Conservation (phyloP, 2,329 filamentous ascomycete species). For the Calonectria leucothoes region DNA sequence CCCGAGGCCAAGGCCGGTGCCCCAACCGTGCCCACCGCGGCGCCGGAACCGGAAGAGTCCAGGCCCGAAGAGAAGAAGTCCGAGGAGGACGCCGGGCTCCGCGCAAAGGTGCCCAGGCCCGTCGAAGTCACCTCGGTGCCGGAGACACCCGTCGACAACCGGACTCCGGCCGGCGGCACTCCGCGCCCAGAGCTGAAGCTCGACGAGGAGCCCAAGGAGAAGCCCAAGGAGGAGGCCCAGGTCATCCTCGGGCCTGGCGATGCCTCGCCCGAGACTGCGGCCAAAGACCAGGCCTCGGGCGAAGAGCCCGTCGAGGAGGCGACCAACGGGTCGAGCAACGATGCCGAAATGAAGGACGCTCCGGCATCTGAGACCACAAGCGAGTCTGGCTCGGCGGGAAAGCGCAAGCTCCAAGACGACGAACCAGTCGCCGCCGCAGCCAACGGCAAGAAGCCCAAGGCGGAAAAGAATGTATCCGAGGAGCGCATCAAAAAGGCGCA, state of each 20-base stretch:
- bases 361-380: constrained; percentile 30
- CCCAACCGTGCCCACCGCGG: constrained; percentile 40
- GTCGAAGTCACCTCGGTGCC: constrained; percentile 51
- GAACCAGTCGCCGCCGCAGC: constrained; percentile 29
- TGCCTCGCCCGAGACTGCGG: constrained; percentile 33
- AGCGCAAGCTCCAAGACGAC: constrained; percentile 56
- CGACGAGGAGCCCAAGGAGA: constrained; percentile 44
- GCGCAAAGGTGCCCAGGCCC: constrained; percentile 44
- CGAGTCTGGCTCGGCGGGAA: constrained; percentile 41
- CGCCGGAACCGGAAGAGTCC: constrained; percentile 33
- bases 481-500: constrained; percentile 55
- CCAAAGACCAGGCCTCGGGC: constrained; percentile 32
- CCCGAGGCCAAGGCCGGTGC: constrained; percentile 43
- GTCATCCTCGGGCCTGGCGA: constrained; percentile 40
- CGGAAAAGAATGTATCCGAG: constrained; percentile 42
- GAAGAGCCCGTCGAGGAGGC: constrained; percentile 22
- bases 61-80: constrained; percentile 40
- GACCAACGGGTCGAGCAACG: constrained; percentile 35
- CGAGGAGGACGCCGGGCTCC: constrained; percentile 25
- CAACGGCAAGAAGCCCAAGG: constrained; percentile 28
- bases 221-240: constrained; percentile 37
- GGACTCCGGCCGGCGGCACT: constrained; percentile 49
- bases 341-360: constrained; percentile 30
- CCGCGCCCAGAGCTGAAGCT: constrained; percentile 50
- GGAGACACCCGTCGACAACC: constrained; percentile 49